Base-by-base conservation (phyloP, 768 basidiomycete genomes). In the Lentinus tigrinus region DNA sequence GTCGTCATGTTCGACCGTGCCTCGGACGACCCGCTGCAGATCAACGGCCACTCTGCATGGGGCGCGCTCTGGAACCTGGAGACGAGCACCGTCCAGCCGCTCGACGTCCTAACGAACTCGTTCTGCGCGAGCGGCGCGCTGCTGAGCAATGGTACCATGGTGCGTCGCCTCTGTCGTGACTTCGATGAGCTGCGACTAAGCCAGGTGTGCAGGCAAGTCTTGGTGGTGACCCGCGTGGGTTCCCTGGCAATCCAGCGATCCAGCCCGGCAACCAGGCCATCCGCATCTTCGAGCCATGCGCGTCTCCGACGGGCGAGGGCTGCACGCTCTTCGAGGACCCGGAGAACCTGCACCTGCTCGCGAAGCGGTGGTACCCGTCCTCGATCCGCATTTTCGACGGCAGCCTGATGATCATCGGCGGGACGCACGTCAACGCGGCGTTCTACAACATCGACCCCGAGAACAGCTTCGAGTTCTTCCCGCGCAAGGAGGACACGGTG, bases 101-200 rank as follows among this genome's bases (percentile, higher is more conserved):
- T 93, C 26, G 66, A 75, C 38, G 79, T 92, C 69, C 75, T 82
- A 61, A 90, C 91, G 9, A 92, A 93, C 68, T 92, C 91, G 21
- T 93, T 93, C 73, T 93, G 91, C 67, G 91, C 91, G 5, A 88
- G 91, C 34, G 91, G 91, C 11, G 78, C 85, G 4, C 91, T 91
- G 67, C 73, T 93, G 11, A 70, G 84, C 19, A 90, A 93, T 58
- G 91, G 91, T 8, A 88, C 88, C 1, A 69, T 93, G 39, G 75
- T 93, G 71, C 24, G 63, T 44, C 36, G n/a, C 10, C 46, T 31
- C 47, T 28, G 34, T 28, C 10, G 17, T 24, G 6, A 19, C 37
- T 52, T 28, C 3, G 27, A 4, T 48, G 8, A 31, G 11, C 11
- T 34, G 14, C 16, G 28, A 49, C 17, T 49, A 27, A 47, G 11